Percentiles rank a stretch among this genome's conserved stretches.
These are phyloP conservation scores for Porodaedalea pini DNA, from an alignment of 1,284 basidiomycete genomes.

Conservation along the genomic window DNA sequence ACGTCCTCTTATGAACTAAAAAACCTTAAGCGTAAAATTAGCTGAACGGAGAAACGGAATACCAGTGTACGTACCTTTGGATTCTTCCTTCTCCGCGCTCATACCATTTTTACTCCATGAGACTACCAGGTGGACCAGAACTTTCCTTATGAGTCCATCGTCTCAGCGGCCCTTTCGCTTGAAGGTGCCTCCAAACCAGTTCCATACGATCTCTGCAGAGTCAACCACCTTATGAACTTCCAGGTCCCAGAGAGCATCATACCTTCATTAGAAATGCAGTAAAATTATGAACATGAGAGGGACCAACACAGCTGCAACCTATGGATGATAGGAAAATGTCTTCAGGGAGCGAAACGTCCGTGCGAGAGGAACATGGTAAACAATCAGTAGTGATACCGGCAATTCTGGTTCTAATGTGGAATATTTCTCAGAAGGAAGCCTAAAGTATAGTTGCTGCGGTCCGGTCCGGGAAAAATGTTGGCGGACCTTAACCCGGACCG, in stretches of 20 bases:
- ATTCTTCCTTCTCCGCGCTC: no score
- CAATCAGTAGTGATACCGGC: no score
- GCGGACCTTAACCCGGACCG: no score
- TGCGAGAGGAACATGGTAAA: conserved; percentile 66
- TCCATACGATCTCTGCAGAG: conserved; percentile 39
- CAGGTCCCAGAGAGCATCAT: conserved; percentile 75
- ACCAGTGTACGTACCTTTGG: conserved; percentile 48
- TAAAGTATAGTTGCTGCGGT: no score
- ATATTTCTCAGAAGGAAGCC: no score
- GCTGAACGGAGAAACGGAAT: conserved; percentile 14
- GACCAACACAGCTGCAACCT: conserved; percentile 59
- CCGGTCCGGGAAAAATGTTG: no score
- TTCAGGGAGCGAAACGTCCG: no score
- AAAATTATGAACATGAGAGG: conserved; percentile 76
- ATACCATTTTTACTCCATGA: conserved; percentile 61
- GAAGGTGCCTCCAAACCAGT: conserved; percentile 42
- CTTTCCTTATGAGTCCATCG: conserved; percentile 53
- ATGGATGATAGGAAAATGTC: no score
- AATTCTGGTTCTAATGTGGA: no score
- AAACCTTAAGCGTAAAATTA: conserved; percentile 85
- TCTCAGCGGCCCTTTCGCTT: conserved; percentile 78
- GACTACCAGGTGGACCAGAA: conserved; percentile 76
- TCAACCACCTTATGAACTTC: conserved; percentile 63
- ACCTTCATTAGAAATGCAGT: conserved; percentile 64
- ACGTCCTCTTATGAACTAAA: no score